Conservation (phyloP, 139 green algal genomes). For the Coccomyxa sp. region DNA sequence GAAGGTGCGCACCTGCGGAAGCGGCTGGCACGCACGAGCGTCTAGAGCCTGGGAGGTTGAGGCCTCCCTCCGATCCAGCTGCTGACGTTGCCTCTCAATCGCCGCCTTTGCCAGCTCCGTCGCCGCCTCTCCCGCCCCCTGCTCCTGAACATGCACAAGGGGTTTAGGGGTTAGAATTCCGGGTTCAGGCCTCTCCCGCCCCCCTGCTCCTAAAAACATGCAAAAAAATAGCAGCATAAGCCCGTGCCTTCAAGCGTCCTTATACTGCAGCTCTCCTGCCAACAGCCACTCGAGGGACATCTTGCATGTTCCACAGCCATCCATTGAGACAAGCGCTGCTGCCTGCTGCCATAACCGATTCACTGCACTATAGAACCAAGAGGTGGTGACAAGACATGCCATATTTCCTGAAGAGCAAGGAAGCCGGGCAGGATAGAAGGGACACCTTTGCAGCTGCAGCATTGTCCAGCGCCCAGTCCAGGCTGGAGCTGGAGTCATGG, state of each 20-base stretch:
- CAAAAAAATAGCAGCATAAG: no score
- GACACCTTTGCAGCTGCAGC: neutral
- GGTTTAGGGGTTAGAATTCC: neutral
- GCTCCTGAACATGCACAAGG: neutral
- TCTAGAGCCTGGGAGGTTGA: neutral
- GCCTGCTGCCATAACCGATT: no score
- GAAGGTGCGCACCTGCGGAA: no score
- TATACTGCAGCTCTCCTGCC: no score
- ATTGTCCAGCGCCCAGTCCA: neutral
- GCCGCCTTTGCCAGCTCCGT: neutral
- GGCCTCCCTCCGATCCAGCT: neutral
- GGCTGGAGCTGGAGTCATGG: neutral
- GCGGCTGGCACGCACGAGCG: no score
- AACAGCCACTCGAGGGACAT: no score
- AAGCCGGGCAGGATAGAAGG: neutral
- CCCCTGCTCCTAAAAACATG: neutral
- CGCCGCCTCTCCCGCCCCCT: neutral
- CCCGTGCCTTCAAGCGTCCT: no score
- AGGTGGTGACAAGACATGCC: neutral
- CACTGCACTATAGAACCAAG: neutral
- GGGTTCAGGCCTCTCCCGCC: neutral
- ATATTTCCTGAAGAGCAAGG: neutral
- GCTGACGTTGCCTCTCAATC: neutral
- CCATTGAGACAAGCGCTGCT: no score
- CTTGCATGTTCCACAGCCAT: no score